Evolutionary conservation across 768 basidiomycete species (phyloP).

Genomic region (Saitozyma podzolica): DNA sequence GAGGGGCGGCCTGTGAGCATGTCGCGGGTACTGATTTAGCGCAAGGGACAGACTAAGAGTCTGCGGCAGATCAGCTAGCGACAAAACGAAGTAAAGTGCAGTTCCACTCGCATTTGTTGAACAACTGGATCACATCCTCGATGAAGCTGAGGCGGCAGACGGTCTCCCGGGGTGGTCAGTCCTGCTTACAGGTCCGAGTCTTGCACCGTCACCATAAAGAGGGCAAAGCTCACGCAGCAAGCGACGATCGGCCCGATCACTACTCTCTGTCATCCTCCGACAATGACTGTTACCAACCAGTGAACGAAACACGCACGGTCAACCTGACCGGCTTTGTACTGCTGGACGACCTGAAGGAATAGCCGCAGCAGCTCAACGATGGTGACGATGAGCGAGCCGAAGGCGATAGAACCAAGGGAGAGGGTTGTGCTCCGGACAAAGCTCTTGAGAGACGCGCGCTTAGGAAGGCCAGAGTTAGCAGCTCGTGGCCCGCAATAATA

Average conservation of each 20-base stretch:
- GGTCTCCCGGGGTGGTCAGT: too few species aligned
- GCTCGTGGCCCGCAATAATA: conserved; percentile 80
- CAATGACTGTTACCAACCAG: too few species aligned
- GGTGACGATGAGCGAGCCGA: conserved; percentile 80
- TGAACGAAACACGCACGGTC: too few species aligned
- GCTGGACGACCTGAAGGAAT: conserved; percentile 56
- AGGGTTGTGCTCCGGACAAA: conserved; percentile 74
- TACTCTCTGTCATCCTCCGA: too few species aligned
- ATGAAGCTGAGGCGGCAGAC: conserved; percentile 74
- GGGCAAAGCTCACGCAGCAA: too few species aligned
- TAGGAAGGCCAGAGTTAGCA: conserved; percentile 66
- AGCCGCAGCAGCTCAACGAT: conserved; percentile 69
- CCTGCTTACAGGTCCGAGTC: too few species aligned
- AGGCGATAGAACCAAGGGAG: conserved; percentile 80
- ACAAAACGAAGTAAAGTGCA: too few species aligned
- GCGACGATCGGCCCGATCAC: conserved; percentile 70
- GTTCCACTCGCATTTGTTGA: conserved; percentile 75
- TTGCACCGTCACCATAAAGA: too few species aligned
- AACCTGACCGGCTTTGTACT: conserved; percentile 48
- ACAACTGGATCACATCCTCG: conserved; percentile 69
- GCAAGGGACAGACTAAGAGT: conserved; percentile 59
- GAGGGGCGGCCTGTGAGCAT: too few species aligned
- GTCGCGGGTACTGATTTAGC: conserved; percentile 59
- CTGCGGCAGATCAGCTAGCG: conserved; percentile 4
- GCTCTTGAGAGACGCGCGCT: conserved; percentile 67